Conservation (phyloP, 2,329 filamentous ascomycete species). For the Lachnellula occidentalis region DNA sequence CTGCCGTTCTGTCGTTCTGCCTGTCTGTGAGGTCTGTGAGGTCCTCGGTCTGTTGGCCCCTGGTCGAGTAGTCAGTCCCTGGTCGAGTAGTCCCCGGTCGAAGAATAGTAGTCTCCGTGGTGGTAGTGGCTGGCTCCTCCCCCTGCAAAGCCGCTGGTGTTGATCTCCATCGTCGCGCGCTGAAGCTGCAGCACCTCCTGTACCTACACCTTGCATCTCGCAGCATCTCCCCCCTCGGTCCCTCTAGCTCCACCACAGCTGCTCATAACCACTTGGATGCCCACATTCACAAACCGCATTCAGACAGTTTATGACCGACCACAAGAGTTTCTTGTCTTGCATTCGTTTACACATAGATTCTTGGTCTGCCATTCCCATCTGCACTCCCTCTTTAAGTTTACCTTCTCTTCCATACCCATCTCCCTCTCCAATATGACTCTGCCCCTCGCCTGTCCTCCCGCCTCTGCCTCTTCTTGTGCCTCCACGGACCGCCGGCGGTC, state of each 20-base stretch:
- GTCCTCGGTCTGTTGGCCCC: conserved; percentile 3
- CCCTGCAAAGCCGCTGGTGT: conserved; percentile 20
- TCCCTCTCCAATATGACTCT: conserved; percentile 25
- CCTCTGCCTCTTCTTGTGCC: conserved; percentile 18
- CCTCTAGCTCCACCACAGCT: conserved; percentile 11
- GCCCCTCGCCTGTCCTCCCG: conserved; percentile 29
- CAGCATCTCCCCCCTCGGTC: conserved; percentile 2
- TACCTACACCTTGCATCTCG: conserved; percentile 5
- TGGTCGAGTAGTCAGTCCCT: background rate
- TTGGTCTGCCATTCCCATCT: conserved; percentile 7
- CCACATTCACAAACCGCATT: conserved; percentile 16
- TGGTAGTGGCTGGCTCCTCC: background rate
- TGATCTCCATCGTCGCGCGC: conserved; percentile 21
- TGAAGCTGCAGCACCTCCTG: no score
- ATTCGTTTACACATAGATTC: conserved; percentile 16
- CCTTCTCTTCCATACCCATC: background rate
- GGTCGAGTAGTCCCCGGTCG: background rate
- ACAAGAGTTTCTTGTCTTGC: background rate
- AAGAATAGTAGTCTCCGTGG: no score
- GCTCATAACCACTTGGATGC: conserved; percentile 24
- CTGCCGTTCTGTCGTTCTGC: conserved; percentile 2
- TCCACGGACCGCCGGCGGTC: conserved; percentile 25
- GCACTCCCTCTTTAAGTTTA: background rate
- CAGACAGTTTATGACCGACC: conserved; percentile 15
- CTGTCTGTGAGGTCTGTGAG: no score